A percentile compares a stretch with the other conserved stretches of the same genome.
phyloP scores from a whole-genome alignment of 768 basidiomycete genomes.

The Omphalotus guepiniiformis region DNA sequence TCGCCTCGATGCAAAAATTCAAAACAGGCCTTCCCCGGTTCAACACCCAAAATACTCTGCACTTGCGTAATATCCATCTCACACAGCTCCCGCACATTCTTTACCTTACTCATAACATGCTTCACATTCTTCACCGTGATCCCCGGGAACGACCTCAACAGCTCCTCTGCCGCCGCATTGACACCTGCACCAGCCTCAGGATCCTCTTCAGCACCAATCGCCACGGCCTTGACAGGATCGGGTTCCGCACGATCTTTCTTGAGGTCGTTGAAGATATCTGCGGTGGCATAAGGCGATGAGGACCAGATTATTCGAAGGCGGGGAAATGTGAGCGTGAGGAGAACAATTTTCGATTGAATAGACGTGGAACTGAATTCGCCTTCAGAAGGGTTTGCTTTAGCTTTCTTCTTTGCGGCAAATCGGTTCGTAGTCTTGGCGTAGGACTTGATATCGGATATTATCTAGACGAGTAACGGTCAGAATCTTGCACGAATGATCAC shows the following conservation, averaged over 20 bases:
- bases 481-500: background rate
- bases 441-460: constrained; percentile 60
- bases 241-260: constrained; percentile 81
- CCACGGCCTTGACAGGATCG: constrained; percentile 67
- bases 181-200: constrained; percentile 61
- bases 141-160: constrained; percentile 79
- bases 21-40: constrained; percentile 76
- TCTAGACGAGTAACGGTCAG: constrained; percentile 29
- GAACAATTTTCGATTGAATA: constrained; percentile 88
- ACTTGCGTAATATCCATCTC: constrained; percentile 56
- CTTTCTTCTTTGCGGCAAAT: constrained; percentile 52
- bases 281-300: constrained; percentile 88
- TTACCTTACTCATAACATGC: constrained; percentile 79
- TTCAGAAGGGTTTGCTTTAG: constrained; percentile 19
- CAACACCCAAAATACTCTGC: constrained; percentile 72
- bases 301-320: constrained; percentile 96
- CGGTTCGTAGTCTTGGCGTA: constrained; percentile 59
- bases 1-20: constrained; percentile 81
- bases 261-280: constrained; percentile 90
- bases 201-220: constrained; percentile 71
- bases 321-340: constrained; percentile 87
- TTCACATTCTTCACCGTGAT: constrained; percentile 80
- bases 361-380: constrained; percentile 37
- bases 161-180: constrained; percentile 76
- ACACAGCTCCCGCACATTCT: constrained; percentile 72